phyloP scores from a whole-genome alignment of 352 stramenopile genomes.

The Globisporangium megalacanthum region DNA sequence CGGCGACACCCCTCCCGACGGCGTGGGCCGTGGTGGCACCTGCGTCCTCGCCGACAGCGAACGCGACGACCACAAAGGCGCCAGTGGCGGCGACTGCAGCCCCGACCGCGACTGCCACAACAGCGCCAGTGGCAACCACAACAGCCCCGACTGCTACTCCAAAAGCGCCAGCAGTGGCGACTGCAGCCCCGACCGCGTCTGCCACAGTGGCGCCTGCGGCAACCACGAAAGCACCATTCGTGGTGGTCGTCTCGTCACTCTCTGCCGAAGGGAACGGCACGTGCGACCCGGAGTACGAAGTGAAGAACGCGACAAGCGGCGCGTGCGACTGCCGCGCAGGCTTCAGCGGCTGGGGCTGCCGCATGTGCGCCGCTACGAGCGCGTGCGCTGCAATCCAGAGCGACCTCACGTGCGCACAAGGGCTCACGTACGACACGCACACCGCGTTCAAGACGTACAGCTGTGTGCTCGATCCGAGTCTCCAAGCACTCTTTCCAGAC shows the following conservation, averaged over 20 bases:
- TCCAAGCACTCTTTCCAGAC: conserved; percentile 62
- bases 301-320: conserved; percentile 42
- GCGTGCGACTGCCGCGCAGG: conserved; percentile 48
- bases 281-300: conserved; percentile 60
- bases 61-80: conserved; percentile 7
- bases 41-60: conserved; percentile 4
- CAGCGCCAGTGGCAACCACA: conserved; percentile 1
- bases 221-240: conserved; percentile 9
- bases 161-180: background rate
- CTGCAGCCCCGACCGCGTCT: conserved; percentile 5
- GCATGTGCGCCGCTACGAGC: conserved; percentile 38
- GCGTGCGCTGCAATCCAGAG: conserved; percentile 34
- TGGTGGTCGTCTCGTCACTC: conserved; percentile 9
- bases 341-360: conserved; percentile 60
- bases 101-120: conserved; percentile 2
- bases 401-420: conserved; percentile 38
- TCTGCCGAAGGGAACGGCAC: conserved; percentile 2
- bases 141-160: conserved; percentile 20
- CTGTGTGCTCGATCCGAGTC: conserved; percentile 41
- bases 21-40: background rate
- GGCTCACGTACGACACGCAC: conserved; percentile 42
- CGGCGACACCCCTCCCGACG: background rate
- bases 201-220: conserved; percentile 1
- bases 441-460: conserved; percentile 63
- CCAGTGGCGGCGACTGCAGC: conserved; percentile 9